phyloP scores from a whole-genome alignment of 1,139 yeast genomes.

The Entelexis paramagnoliae region DNA sequence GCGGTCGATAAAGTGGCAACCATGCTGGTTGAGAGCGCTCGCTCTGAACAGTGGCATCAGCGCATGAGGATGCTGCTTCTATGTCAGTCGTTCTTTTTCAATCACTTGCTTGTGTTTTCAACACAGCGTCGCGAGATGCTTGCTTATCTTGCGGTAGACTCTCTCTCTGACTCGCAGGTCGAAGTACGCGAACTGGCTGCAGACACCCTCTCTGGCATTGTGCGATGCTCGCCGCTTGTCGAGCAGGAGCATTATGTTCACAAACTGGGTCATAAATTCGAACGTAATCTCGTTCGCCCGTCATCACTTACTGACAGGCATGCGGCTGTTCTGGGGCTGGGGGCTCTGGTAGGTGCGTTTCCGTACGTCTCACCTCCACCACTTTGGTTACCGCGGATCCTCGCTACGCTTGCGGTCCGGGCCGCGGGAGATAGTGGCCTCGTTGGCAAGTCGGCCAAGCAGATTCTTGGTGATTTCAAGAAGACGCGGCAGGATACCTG shows the following conservation, averaged over 20 bases:
- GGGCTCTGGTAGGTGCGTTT: conserved; percentile 81
- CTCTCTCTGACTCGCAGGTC: conserved; percentile 52
- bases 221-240: conserved; percentile 60
- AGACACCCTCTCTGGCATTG: conserved; percentile 64
- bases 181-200: conserved; percentile 76
- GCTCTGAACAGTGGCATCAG: conserved; percentile 50
- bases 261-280: conserved; percentile 36
- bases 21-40: neutral
- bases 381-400: conserved; percentile 67
- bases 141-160: conserved; percentile 43
- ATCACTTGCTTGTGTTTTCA: conserved; percentile 52
- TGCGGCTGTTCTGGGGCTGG: conserved; percentile 82
- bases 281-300: conserved; percentile 30
- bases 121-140: conserved; percentile 43
- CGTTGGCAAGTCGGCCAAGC: conserved; percentile 78
- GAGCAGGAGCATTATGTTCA: conserved; percentile 38
- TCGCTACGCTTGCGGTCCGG: conserved; percentile 59
- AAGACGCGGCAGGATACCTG: conserved; percentile 93
- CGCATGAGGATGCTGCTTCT: conserved; percentile 56
- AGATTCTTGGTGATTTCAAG: conserved; percentile 71
- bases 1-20: conserved; percentile 3
- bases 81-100: conserved; percentile 64
- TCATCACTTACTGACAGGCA: conserved; percentile 44
- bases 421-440: conserved; percentile 61
- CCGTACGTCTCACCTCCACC: conserved; percentile 93